Conservation (phyloP, 116 monocot genomes). For the Phalaenopsis hybrid region DNA sequence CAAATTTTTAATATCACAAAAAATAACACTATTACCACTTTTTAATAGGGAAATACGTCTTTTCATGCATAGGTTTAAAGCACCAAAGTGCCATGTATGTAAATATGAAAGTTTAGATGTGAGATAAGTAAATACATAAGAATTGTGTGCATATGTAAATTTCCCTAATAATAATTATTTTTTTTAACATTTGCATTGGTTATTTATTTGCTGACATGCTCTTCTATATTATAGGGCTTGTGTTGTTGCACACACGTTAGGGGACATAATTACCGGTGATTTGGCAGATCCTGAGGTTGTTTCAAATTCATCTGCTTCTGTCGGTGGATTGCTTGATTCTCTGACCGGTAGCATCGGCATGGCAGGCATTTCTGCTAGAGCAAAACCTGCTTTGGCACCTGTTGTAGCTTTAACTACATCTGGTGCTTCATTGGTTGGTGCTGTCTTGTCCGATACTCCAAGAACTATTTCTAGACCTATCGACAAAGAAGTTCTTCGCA, state of each 20-base stretch:
- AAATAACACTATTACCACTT: too few species aligned
- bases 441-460: constrained; percentile 42
- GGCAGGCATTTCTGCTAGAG: constrained; percentile 63
- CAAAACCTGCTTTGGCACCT: constrained; percentile 69
- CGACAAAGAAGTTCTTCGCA: constrained; percentile 75
- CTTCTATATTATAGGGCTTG: constrained; percentile 50
- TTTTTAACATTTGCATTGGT: not conserved
- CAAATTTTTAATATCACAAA: too few species aligned
- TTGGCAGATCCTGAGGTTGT: constrained; percentile 71
- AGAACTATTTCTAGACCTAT: constrained; percentile 47
- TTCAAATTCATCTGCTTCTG: constrained; percentile 53
- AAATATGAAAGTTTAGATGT: too few species aligned
- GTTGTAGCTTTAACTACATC: constrained; percentile 45
- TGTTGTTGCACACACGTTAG: constrained; percentile 71
- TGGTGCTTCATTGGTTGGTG: constrained; percentile 38
- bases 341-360: constrained; percentile 98
- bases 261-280: constrained; percentile 83
- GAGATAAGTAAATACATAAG: too few species aligned
- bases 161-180: not conserved
- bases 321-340: constrained; percentile 91
- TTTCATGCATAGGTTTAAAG: too few species aligned
- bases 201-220: not conserved
- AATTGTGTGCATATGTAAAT: too few species aligned
- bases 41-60: too few species aligned
- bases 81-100: too few species aligned